Evolutionary conservation across 2,329 filamentous ascomycete genomes (phyloP).

Genomic region (Monosporascus sp.): DNA sequence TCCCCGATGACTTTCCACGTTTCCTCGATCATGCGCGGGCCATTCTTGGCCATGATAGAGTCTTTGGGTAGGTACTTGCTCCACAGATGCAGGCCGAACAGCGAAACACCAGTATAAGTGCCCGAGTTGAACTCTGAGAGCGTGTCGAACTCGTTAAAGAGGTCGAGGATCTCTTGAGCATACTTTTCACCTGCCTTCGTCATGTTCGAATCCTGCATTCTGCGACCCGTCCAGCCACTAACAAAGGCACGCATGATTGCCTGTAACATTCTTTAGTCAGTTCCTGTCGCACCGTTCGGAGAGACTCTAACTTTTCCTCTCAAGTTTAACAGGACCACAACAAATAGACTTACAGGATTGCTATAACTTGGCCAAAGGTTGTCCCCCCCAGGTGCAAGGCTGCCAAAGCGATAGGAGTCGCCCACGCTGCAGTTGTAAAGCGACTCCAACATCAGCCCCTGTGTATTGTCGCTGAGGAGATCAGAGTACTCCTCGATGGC

Average conservation of each 20-base stretch:
- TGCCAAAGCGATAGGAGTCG: conserved; percentile 57
- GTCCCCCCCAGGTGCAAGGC: conserved; percentile 45
- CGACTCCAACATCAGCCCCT: conserved; percentile 44
- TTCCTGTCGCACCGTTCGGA: background rate
- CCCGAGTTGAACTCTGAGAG: conserved; percentile 59
- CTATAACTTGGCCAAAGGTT: conserved; percentile 60
- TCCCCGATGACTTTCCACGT: conserved; percentile 48
- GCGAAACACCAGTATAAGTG: conserved; percentile 58
- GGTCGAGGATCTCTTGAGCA: conserved; percentile 48
- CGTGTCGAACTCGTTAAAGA: conserved; percentile 51
- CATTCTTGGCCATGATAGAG: conserved; percentile 49
- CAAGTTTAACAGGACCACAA: background rate
- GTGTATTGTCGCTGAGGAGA: conserved; percentile 33
- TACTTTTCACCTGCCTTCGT: conserved; percentile 51
- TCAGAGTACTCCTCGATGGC: conserved; percentile 53
- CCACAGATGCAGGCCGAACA: conserved; percentile 55
- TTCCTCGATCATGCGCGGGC: conserved; percentile 43
- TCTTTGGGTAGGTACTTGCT: conserved; percentile 51
- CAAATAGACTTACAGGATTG: conserved; percentile 39
- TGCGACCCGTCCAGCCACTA: conserved; percentile 53
- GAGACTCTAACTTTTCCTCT: background rate
- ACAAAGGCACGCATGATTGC: conserved; percentile 58
- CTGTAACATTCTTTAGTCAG: conserved; percentile 4
- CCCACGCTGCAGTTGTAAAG: conserved; percentile 52
- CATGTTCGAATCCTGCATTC: conserved; percentile 52